Percentiles rank a stretch among this genome's conserved stretches.
Evolutionary conservation across 2,329 filamentous ascomycete genomes (phyloP).

Genomic region (Colletotrichum sansevieriae): DNA sequence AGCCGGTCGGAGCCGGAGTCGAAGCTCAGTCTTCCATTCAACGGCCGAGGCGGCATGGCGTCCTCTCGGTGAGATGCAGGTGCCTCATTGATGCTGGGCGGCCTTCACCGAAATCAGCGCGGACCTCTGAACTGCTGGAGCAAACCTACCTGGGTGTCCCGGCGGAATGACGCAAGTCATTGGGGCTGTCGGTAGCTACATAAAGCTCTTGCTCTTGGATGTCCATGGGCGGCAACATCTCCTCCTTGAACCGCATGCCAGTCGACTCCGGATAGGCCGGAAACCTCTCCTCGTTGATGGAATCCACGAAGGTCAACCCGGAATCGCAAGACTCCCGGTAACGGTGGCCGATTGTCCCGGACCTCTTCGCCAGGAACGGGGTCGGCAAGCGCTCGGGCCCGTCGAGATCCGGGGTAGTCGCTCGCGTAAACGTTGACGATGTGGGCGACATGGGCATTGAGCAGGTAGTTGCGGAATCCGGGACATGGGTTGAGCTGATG

Average conservation of each 20-base stretch:
- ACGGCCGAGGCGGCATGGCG: background rate
- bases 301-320: constrained; percentile 53
- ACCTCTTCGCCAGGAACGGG: constrained; percentile 28
- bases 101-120: constrained; percentile 19
- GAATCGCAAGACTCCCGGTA: constrained; percentile 49
- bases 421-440: constrained; percentile 41
- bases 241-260: constrained; percentile 46
- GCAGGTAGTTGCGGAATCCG: constrained; percentile 55
- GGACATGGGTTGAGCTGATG: constrained; percentile 54
- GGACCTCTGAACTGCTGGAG: background rate
- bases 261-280: constrained; percentile 34
- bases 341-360: constrained; percentile 28
- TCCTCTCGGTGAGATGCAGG: constrained; percentile 10
- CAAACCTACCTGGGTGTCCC: constrained; percentile 36
- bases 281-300: constrained; percentile 36
- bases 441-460: constrained; percentile 47
- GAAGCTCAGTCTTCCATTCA: constrained; percentile 40
- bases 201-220: constrained; percentile 26
- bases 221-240: constrained; percentile 46
- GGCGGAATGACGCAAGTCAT: constrained; percentile 14
- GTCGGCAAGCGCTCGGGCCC: constrained; percentile 34
- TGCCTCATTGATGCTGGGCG: constrained; percentile 18
- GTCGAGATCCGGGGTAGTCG: constrained; percentile 41
- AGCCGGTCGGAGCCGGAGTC: constrained; percentile 39
- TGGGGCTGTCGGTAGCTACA: constrained; percentile 25